Base-by-base conservation (phyloP, 1,284 basidiomycete genomes). In the Bondarzewia mesenterica region DNA sequence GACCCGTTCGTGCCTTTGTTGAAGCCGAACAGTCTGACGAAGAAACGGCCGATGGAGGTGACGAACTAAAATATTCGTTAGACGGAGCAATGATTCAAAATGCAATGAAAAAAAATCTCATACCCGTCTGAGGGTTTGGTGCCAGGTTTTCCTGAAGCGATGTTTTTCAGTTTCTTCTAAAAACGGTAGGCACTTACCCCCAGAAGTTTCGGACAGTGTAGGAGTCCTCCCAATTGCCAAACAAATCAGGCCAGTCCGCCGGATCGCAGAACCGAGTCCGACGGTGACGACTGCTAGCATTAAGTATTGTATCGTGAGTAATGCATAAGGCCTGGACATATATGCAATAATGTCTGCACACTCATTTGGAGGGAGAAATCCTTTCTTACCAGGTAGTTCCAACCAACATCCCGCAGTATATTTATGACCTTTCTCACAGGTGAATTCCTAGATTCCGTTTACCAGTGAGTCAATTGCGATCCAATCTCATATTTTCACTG, bases 151-250 rank as follows among this genome's bases (percentile, higher is more conserved):
- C 43, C 66, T 65, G 46, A n/a, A n/a, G n/a, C n/a, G n/a, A n/a
- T n/a, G n/a, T n/a, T n/a, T n/a, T 8, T 35, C n/a, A 8, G 8
- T 3, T 15, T 36, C 35, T 5, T 3, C 18, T 36, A 16, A 36
- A 7, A 14, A 36, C 15, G 18, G 2, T 16, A 16, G 7, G 7
- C 6, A 57, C 63, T 41, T 41, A 69, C 68, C 66, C 63, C 68
- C 68, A 69, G 40, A 67, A 58, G 7, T 58, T 58, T 21, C 66
- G 58, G 4, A 70, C 50, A 6, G 66, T 67, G 49, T 66, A 68
- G 2, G 64, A 60, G 27, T 67, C 64, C 3, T 52, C 52, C 62
- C 60, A 64, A 15, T 22, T 41, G 10, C 69, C 66, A 50, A 61
- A 69, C 2, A 60, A 18, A 22, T 60, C 59, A 2, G 67, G 67